Evolutionary conservation across 2,329 filamentous ascomycete genomes (phyloP).

Genomic region (Macrophomina phaseolina): DNA sequence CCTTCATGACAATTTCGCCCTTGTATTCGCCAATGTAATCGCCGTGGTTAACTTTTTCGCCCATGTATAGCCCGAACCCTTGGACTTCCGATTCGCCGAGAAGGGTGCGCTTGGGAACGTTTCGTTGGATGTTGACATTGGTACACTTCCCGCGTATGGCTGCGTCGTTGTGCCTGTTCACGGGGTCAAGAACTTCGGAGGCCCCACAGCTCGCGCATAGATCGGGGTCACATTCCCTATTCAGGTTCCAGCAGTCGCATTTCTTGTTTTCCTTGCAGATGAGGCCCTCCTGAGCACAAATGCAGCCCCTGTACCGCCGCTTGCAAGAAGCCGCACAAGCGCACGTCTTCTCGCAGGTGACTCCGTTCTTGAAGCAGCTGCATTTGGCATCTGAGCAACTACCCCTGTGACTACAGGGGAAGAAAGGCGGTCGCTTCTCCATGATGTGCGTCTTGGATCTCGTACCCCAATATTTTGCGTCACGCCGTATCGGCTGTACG

Average conservation of each 20-base stretch:
- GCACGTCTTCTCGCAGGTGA: slow-evolving; percentile 77
- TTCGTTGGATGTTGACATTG: slow-evolving; percentile 75
- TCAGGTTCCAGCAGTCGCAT: slow-evolving; percentile 74
- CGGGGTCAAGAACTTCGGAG: slow-evolving; percentile 69
- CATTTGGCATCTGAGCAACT: slow-evolving; percentile 66
- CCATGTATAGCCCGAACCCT: slow-evolving; percentile 77
- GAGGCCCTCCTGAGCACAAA: slow-evolving; percentile 50
- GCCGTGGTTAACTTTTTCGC: slow-evolving; percentile 68
- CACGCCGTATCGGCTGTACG: background rate
- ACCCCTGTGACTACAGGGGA: slow-evolving; percentile 73
- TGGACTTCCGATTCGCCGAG: slow-evolving; percentile 74
- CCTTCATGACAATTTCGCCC: slow-evolving; percentile 74
- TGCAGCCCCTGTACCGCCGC: slow-evolving; percentile 52
- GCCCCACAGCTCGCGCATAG: slow-evolving; percentile 76
- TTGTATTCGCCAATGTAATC: slow-evolving; percentile 84
- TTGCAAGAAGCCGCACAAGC: slow-evolving; percentile 67
- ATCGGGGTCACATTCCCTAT: slow-evolving; percentile 80
- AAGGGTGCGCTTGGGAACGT: slow-evolving; percentile 67
- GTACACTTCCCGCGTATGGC: slow-evolving; percentile 67
- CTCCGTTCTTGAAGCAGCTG: slow-evolving; percentile 63
- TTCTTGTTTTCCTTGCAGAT: slow-evolving; percentile 46
- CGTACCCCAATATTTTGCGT: slow-evolving; percentile 31
- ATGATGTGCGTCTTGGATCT: slow-evolving; percentile 59
- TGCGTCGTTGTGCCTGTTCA: slow-evolving; percentile 65
- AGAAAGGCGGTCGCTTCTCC: slow-evolving; percentile 62